Evolutionary conservation across 2,329 filamentous ascomycete genomes (phyloP), one percentile per base, ranked within the genome.

Genomic region (Arthrobotrys conoides): DNA sequence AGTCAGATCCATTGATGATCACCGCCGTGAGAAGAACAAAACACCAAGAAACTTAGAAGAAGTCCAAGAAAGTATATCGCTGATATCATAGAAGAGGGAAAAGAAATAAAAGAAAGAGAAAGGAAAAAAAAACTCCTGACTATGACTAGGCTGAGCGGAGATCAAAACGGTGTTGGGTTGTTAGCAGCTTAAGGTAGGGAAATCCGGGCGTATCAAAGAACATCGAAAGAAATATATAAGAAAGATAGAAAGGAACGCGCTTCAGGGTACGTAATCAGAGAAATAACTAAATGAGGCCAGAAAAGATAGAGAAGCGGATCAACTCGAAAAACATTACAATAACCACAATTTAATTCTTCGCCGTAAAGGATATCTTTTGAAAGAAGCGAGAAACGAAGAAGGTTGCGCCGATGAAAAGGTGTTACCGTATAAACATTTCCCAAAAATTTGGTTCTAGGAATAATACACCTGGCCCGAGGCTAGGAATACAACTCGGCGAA

Each of bases 321-420:
- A 61, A 22, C 12, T 27, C 3, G 12, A 46, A 41, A 61, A 20
- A 49, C n/a, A 61, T 48, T 24, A 41, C 6, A 16, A 69, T 46
- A 20, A 61, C 30, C 46, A 59, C 53, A 70, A 69, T 76, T 76
- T 70, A 76, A 55, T 69, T 63, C 53, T 68, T 69, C 55, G 44
- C 33, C 55, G 20, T 20, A 38, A 38, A 33, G 46, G 53, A 55
- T 53, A 69, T 75, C 63, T 67, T 75, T 48, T 66, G 12, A 33
- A 61, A 20, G n/a, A 61, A 61, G 30, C 44, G 36, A 69, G 49
- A 59, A 53, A 44, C 8, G 51, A 51, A 55, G 55, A 24, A 66
- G 63, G 61, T 48, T 48, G 64, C 46, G 70, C 70, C 38, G 48
- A 44, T 38, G 46, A 36, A 71, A 41, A 49, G 57, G 57, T 71